Evolutionary conservation across 495 filamentous ascomycete genomes (phyloP), one percentile per base, ranked within the genome.

Genomic region (Friedmanniomyces simplex): DNA sequence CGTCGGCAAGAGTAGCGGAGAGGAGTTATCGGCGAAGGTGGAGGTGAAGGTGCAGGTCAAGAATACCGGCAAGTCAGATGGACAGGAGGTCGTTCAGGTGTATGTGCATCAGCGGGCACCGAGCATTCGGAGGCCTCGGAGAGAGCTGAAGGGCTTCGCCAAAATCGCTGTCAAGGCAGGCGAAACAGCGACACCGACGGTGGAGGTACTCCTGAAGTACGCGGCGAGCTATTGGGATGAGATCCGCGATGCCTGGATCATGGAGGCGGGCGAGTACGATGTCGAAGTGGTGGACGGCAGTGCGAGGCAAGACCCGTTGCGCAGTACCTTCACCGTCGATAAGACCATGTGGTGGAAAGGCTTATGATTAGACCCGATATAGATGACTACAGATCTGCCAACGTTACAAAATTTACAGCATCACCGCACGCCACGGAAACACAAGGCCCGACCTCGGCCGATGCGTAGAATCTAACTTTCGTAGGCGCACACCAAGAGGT

Each of bases 141-240:
- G 78, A 41, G 70, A 79, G 68, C 69, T 88, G 14, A 84, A 81
- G 69, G 84, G 84, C 0, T 88, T 88, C 65, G 68, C 74, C n/a
- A 88, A 87, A 71, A 78, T 87, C 3, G 61, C 74, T 20, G 68
- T 88, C 41, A 73, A 72, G 46, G 79, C 83, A 0, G 83, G 83
- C 0, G 67, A 79, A 63, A 83, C 76, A 2, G 73, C 76, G 69
- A 77, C 66, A 6, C 81, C 85, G 14, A 66, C 68, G 20, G 76
- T 88, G 79, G 75, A 81, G 70, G 68, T 76, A n/a, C 66, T 74
- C 24, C 80, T 80, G 74, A 77, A 82, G 66, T 86, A 87, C 66
- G 81, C 87, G 0, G 82, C 85, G 1, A 87, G 88, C 52, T 94
- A 88, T 75, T 94, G 82, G 71, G 88, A 94, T 60, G 84, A 87